Evolutionary conservation across 169 alveolate species (phyloP).

Genomic region (Cryptosporidium xiaoi): DNA sequence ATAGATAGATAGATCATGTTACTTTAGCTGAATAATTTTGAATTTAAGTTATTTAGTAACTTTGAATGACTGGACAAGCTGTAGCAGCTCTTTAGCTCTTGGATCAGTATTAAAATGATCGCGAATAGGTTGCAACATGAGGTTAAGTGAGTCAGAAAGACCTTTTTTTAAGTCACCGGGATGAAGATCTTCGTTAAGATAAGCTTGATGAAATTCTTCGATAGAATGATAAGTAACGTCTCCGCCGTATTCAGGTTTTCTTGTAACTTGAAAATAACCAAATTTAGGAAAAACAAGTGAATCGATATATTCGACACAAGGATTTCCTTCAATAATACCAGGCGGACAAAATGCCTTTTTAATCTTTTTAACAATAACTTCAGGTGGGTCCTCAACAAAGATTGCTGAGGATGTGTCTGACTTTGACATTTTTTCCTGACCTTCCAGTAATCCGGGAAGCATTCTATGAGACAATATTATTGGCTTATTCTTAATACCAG

Average conservation of each 20-base stretch:
- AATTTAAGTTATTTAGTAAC: constrained; percentile 78
- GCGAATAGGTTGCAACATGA: constrained; percentile 95
- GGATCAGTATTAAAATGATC: constrained; percentile 92
- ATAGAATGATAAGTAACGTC: constrained; percentile 82
- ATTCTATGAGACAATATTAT: constrained; percentile 94
- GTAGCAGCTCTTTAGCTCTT: constrained; percentile 90
- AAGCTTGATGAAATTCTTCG: constrained; percentile 91
- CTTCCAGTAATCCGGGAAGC: constrained; percentile 96
- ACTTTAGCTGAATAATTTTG: not conserved
- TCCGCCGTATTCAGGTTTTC: constrained; percentile 81
- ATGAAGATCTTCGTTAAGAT: constrained; percentile 89
- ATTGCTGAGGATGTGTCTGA: constrained; percentile 95
- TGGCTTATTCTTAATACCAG: constrained; percentile 87
- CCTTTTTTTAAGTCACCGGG: constrained; percentile 96
- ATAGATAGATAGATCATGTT: not conserved
- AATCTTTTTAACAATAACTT: constrained; percentile 89
- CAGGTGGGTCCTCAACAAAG: constrained; percentile 97
- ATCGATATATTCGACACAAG: constrained; percentile 92
- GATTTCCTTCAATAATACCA: constrained; percentile 90
- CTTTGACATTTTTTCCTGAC: constrained; percentile 98
- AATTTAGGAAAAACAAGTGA: constrained; percentile 85
- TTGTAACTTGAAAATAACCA: constrained; percentile 65
- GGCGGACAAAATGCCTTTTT: constrained; percentile 97
- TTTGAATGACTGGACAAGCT: constrained; percentile 83
- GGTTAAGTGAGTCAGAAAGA: constrained; percentile 90